Base-by-base conservation (phyloP, 2,329 filamentous ascomycete genomes). In the Alternaria burnsii region DNA sequence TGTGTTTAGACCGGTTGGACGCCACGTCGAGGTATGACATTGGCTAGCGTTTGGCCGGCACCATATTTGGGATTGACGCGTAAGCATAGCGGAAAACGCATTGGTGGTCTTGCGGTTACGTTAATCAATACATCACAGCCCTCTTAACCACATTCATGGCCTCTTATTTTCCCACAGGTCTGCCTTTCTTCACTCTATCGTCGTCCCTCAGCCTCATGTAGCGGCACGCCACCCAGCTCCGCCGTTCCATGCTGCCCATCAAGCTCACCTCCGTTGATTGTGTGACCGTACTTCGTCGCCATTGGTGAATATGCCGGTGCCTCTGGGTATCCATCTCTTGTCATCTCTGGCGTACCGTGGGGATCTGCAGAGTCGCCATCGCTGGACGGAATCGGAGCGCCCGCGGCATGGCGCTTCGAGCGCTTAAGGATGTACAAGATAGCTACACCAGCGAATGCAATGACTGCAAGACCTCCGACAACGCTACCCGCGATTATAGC, bases 381-480 rank as follows among this genome's bases (percentile, higher is more conserved):
- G 42, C 43, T 36, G 4, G 52, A 55, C 4, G 22, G 11, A 24
- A 50, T 22, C 6, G 32, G 5, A 14, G 32, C 30, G 1, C 26
- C 26, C 4, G 30, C 32, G 22, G 43, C 18, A 24, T 55, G 52
- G 52, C 52, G 52, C 36, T 48, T 55, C 11, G 52, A 47, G 32
- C 52, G 52, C 12, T 55, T 55, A 12, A 55, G 43, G 10, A 55
- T 55, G 42, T 55, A 55, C 0, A 55, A 36, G 8, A 48, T 47
- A 2, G 52, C 52, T 7, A 55, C 52, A 20, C 52, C 24, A n/a
- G 52, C 43, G n/a, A 55, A 40, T 41, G 52, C 52, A 42, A 55
- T 48, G 6, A 55, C 52, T 14, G 52, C 52, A 26, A 55, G 24
- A 10, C 52, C 52, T 2, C 52, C 43, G 3, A 55, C 52, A 16